Percentiles rank a stretch among this genome's conserved stretches.
phyloP scores from a whole-genome alignment of 2,329 filamentous ascomycete genomes.

The Sporothrix mexicana region DNA sequence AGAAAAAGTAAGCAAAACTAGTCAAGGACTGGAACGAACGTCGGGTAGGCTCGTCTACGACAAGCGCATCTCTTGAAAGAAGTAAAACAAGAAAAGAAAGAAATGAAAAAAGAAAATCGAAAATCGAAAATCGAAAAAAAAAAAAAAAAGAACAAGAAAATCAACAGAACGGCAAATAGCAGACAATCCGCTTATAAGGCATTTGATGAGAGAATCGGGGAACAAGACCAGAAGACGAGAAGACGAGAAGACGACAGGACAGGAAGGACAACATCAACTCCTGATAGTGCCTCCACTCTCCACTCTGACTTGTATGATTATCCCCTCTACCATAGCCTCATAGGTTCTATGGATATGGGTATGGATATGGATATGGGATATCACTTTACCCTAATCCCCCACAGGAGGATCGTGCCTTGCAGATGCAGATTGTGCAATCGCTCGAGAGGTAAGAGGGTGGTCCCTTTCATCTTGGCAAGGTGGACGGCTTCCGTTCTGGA shows the following conservation, averaged over 20 bases:
- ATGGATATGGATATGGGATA: neutral
- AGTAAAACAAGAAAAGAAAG: neutral
- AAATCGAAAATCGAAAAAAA: neutral
- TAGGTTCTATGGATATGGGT: neutral
- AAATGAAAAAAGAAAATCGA: neutral
- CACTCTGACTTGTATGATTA: neutral
- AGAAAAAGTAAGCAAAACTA: neutral
- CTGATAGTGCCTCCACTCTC: no score
- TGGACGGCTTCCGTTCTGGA: neutral
- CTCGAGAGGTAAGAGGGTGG: neutral
- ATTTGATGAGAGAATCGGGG: no score
- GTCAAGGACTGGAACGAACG: neutral
- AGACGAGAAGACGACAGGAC: no score
- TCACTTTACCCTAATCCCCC: neutral
- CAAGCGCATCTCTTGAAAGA: constrained; percentile 7
- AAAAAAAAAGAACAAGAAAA: neutral
- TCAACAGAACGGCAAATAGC: no score
- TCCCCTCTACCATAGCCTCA: constrained; percentile 19
- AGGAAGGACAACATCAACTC: no score
- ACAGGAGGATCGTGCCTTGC: neutral
- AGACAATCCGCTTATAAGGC: constrained; percentile 19
- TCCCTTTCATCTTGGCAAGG: neutral
- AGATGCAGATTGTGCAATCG: constrained; percentile 21
- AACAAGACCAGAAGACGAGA: no score
- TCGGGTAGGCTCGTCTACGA: neutral